Percentiles rank a stretch among this genome's conserved stretches.
phyloP scores from a whole-genome alignment of 2,329 filamentous ascomycete species.

The Chrysosporium keratinophilum region DNA sequence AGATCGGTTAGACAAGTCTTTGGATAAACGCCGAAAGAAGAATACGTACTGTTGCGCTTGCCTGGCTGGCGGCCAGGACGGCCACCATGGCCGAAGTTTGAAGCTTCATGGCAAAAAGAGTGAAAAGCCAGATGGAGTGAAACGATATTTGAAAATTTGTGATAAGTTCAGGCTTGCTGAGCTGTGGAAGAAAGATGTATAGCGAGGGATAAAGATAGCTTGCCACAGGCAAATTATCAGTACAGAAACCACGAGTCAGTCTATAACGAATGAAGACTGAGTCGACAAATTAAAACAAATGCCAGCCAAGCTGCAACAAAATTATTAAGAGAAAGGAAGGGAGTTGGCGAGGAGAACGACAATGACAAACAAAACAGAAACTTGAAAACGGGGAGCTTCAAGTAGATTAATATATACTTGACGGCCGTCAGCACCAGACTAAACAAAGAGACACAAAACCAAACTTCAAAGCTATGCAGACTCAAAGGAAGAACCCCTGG shows the following conservation, averaged over 20 bases:
- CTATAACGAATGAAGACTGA: slow-evolving; percentile 8
- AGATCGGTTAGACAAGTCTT: background rate
- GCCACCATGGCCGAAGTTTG: slow-evolving; percentile 16
- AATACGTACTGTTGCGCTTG: slow-evolving; percentile 20
- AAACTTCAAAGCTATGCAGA: background rate
- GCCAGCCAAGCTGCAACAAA: background rate
- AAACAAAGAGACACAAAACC: background rate
- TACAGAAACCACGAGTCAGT: slow-evolving; percentile 1
- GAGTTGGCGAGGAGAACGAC: background rate
- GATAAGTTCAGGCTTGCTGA: slow-evolving; percentile 6
- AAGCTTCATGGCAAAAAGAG: slow-evolving; percentile 19
- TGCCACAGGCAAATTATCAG: slow-evolving; percentile 9
- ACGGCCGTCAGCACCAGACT: background rate
- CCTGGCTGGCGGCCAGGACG: slow-evolving; percentile 21
- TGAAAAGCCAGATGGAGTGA: background rate
- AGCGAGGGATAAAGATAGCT: background rate
- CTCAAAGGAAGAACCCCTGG: slow-evolving; percentile 5
- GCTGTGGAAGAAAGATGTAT: background rate
- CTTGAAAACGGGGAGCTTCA: background rate
- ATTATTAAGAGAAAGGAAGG: background rate
- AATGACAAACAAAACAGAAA: background rate
- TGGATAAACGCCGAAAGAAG: background rate
- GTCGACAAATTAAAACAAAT: slow-evolving; percentile 5
- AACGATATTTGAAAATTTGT: background rate
- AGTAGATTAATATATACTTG: slow-evolving; percentile 6